Base-by-base conservation (phyloP, 805 yeast species). In the Hanseniaspora taiwanica region DNA sequence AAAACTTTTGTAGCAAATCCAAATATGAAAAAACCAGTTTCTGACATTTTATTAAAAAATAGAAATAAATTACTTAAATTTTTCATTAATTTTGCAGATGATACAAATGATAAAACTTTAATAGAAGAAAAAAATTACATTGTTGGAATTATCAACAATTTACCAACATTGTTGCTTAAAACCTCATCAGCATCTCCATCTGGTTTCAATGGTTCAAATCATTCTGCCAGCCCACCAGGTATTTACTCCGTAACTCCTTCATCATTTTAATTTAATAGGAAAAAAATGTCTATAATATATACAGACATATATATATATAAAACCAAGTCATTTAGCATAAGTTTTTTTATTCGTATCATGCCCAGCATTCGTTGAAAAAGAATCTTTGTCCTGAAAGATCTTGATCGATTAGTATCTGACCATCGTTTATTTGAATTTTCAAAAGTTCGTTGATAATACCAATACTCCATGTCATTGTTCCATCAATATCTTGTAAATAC, bases 1-100 rank as follows among this genome's bases (percentile, higher is more conserved):
- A 91, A 89, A 62, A 81, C 87, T 31, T 85, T 91, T 60, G 86
- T 86, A n/a, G 97, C 96, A 4, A 91, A 91, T 59, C 98, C 98
- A 4, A 77, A 80, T 46, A 87, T 87, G 57, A 69, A 85, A 2
- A 85, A 79, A 56, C 75, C 79, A 6, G 76, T 91, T 2, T 62
- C 72, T 40, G 96, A 89, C 58, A 81, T 89, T 17, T 65, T 91
- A 48, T 73, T 78, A 36, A 86, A 87, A 54, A 91, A 91, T 59
- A 76, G 85, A 52, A 81, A 75, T 32, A 83, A 81, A 52, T 69
- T 89, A 46, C 58, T 87, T 29, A 66, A 67, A 24, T 85, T 83
- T 54, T 69, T 89, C 44, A 71, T 72, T 36, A 70, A 67, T 29
- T 83, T 86, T 54, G 68, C 75, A 10, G 71, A 66, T 29, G 68